Conservation (phyloP, 73 alveolate genomes). For the Tetrahymena malaccensis region DNA sequence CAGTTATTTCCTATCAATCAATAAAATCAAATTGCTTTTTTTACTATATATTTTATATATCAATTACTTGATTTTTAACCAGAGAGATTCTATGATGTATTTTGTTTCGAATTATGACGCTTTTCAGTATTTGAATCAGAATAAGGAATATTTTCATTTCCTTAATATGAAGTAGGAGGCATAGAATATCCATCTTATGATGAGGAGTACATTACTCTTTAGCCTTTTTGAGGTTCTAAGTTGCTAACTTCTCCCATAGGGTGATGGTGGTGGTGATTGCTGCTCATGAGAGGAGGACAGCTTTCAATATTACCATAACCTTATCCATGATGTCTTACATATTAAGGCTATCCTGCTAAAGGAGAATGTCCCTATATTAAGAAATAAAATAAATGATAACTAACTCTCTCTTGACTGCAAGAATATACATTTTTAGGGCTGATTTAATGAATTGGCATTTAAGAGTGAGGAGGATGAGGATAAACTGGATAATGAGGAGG, state of each 20-base stretch:
- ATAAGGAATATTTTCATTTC: not conserved
- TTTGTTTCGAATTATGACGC: not conserved
- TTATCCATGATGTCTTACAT: not conserved
- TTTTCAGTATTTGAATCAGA: not conserved
- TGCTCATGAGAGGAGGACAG: not conserved
- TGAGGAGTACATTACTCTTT: not conserved
- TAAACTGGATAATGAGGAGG: not conserved
- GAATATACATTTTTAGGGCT: not conserved
- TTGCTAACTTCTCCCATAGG: not conserved
- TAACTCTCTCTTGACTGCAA: not conserved
- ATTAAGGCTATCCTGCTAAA: not conserved
- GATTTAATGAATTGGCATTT: not conserved
- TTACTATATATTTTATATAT: not conserved
- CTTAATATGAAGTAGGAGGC: not conserved
- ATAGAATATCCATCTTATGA: not conserved
- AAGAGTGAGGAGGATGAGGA: not conserved
- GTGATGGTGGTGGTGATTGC: not conserved
- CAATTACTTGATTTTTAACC: not conserved
- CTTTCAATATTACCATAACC: not conserved
- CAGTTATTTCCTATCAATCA: not conserved
- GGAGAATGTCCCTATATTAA: not conserved
- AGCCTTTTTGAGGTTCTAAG: not conserved
- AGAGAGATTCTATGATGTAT: not conserved
- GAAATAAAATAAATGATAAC: not conserved
- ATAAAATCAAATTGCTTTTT: not conserved